Evolutionary conservation across 192 early-diverging fungal genomes (phyloP), one percentile per base, ranked within the genome.

Genomic region (Coemansia sp.): DNA sequence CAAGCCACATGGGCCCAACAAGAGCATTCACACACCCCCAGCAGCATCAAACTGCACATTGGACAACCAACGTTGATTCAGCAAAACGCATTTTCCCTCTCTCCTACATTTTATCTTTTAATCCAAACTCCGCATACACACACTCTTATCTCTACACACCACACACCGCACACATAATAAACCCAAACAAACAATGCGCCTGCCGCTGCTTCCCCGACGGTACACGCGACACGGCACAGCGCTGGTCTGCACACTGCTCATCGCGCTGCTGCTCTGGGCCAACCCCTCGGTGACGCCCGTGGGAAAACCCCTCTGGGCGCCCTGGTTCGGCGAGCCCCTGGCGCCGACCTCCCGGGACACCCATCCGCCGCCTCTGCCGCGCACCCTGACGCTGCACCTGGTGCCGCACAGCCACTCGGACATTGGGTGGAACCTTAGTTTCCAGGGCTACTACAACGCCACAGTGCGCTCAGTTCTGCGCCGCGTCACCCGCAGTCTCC

Each of bases 371-470:
- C 38, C 40, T 7, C 23, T 25, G 13, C 57, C 61, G 30, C 65
- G 68, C 11, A 67, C 59, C 25, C 64, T 78, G 14, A 78, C 74
- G 7, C 39, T 78, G 21, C 74, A 78, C 24, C 30, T 78, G 25
- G 24, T 78, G 22, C 46, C 74, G n/a, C 74, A 78, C 62, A 71
- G 68, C 39, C 74, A 78, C 55, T 64, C 65, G 21, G 74, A 78
- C 42, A 50, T 68, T n/a, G 74, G 74, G 25, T 78, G 74, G 74
- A 78, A 78, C 68, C 65, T 67, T 21, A 78, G 69, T 22, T 57
- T 78, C 22, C 53, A 57, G 18, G 61, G 46, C 3, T 78, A 78
- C 69, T 78, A 78, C 55, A 13, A 21, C 25, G n/a, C 25, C 22
- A 55, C 57, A 10, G 74, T 78, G 43, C 74, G 39, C 18, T 2